Base-by-base conservation (phyloP, 345 rosid genomes). In the Microthlaspi erraticum region DNA sequence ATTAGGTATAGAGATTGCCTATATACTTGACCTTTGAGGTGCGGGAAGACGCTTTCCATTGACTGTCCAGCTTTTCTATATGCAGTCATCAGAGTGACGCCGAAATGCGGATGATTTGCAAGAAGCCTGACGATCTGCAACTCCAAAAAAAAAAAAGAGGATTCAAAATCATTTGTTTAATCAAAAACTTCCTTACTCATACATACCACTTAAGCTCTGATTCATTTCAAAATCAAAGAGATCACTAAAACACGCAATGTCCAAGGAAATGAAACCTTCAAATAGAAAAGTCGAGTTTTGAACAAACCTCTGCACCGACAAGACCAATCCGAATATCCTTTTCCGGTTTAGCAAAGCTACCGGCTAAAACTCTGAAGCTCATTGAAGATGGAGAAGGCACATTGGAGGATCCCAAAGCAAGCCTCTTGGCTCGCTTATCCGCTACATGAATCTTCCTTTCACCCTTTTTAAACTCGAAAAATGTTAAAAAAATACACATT, bases 31-130 rank as follows among this genome's bases (percentile, higher is more conserved):
- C 88, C 68, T 54, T 73, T 71, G 49, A 92, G 83, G 53, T 95
- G 97, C 54, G 94, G 89, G 81, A 92, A 95, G 41, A 88, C 96
- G 7, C 97, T 86, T 64, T 84, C 92, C 75, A 95, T 85, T 36
- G 96, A 77, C 68, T 90, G 93, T n/a, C 99, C 98, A 50, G 98
- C 98, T 82, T 95, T 95, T 78, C 97, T 90, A 75, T 95, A 98
- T 33, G 99, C 98, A 64, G 98, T 95, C 97, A 92, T 89, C 53
- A 90, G 64, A 36, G 86, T 82, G 68, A 95, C 82, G 34, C 83
- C 80, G 17, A 89, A 90, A 66, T 82, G 81, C 4, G 93, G 90
- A 85, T 95, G 96, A 70, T 83, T 89, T 44, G 85, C 84, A 12
- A 95, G 87, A 31, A 91, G 90, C 67, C 99, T 78, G 46, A 91